phyloP scores from a whole-genome alignment of 2,329 filamentous ascomycete species.

The Colletotrichum costaricense region DNA sequence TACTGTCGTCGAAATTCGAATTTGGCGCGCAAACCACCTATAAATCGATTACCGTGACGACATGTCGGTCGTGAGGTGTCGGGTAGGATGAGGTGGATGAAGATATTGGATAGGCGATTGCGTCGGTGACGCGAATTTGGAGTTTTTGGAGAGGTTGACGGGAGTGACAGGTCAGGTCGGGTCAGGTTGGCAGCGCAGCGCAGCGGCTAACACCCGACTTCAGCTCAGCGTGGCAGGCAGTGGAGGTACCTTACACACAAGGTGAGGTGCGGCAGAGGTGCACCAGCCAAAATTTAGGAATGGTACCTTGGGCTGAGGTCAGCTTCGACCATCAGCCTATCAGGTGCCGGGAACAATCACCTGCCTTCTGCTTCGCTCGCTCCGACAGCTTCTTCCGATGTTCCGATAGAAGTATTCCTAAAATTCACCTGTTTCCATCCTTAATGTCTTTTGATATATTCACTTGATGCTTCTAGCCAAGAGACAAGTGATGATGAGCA shows the following conservation, averaged over 20 bases:
- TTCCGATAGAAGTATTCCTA: neutral
- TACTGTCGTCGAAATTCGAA: neutral
- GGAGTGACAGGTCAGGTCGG: slow-evolving; percentile 23
- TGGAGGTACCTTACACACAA: neutral
- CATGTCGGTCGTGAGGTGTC: slow-evolving; percentile 26
- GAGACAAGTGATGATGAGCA: neutral
- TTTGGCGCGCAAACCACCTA: slow-evolving; percentile 26
- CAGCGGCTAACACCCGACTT: slow-evolving; percentile 15
- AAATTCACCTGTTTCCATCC: neutral
- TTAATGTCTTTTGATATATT: neutral
- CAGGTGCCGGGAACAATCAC: slow-evolving; percentile 2
- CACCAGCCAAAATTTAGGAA: slow-evolving; percentile 31
- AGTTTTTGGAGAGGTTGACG: slow-evolving; percentile 32
- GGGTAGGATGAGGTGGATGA: slow-evolving; percentile 24
- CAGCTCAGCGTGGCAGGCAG: slow-evolving; percentile 4
- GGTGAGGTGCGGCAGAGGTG: slow-evolving; percentile 8
- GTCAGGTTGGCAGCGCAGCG: neutral
- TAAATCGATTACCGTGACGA: slow-evolving; percentile 24
- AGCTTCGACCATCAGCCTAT: slow-evolving; percentile 28
- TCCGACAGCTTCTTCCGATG: slow-evolving; percentile 1
- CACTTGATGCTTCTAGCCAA: neutral
- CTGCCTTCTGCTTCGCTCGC: neutral
- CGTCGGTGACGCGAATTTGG: slow-evolving; percentile 35
- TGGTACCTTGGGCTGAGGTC: slow-evolving; percentile 26
- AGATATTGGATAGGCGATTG: slow-evolving; percentile 16